A percentile compares a stretch with the other conserved stretches of the same genome.
Conservation (phyloP, 352 stramenopile species). For the Vaucheria bursata region DNA sequence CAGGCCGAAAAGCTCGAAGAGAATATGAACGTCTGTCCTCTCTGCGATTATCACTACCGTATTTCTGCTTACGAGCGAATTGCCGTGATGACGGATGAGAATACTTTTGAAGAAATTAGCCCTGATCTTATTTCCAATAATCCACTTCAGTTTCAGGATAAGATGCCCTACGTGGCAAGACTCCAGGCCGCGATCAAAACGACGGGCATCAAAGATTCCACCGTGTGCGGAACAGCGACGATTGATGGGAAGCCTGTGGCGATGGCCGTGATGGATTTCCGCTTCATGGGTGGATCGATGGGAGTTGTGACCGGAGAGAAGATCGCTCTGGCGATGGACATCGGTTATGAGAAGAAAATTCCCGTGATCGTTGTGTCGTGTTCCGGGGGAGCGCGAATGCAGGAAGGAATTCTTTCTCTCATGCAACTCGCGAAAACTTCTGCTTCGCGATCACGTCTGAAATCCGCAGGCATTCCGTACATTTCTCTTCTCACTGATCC, state of each 20-base stretch:
- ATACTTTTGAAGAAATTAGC: background rate
- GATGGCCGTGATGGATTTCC: background rate
- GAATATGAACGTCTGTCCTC: background rate
- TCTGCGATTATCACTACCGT: background rate
- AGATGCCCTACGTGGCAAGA: background rate
- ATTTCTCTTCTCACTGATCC: slow-evolving; percentile 45
- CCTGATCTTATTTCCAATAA: background rate
- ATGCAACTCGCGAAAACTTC: slow-evolving; percentile 53
- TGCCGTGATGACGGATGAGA: background rate
- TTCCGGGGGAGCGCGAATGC: slow-evolving; percentile 50
- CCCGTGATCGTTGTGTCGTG: slow-evolving; percentile 38
- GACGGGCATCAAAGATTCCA: background rate
- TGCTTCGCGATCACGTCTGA: background rate
- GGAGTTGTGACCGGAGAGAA: slow-evolving; percentile 49
- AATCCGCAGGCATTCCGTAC: background rate
- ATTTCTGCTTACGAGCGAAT: background rate
- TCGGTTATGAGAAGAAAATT: slow-evolving; percentile 29
- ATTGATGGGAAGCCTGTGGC: background rate
- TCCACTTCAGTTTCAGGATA: background rate
- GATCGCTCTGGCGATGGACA: slow-evolving; percentile 49
- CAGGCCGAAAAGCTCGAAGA: background rate
- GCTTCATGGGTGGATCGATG: slow-evolving; percentile 40
- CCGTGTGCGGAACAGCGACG: background rate
- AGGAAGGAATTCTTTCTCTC: slow-evolving; percentile 51
- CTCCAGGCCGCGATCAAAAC: background rate